Evolutionary conservation across 192 early-diverging fungal species (phyloP), one percentile per base, ranked within the genome.

Genomic region (Coemansia sp.): DNA sequence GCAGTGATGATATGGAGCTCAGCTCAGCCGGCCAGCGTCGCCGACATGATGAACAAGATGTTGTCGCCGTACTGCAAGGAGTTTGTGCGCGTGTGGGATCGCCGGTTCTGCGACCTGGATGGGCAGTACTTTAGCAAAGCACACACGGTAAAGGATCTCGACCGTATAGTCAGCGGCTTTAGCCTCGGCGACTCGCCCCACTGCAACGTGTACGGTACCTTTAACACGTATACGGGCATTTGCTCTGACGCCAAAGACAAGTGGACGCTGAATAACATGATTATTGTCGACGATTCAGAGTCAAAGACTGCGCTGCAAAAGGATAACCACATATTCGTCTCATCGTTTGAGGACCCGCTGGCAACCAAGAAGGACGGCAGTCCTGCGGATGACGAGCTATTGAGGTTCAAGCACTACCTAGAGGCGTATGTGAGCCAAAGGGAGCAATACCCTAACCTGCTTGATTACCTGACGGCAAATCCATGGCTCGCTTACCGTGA

Each of bases 1-100:
- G 69, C 74, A 3, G 89, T 92, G 17, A 87, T 90, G 86, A 68
- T 92, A 5, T 92, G 91, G 91, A 88, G 87, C 55, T 88, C 88
- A 6, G 88, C 91, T 0, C 79, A 83, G 17, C 75, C 74, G 2
- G 21, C 31, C 0, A 90, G 78, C 41, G 85, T 92, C 1, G 16
- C 71, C 4, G 77, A 63, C 11, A 91, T 91, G 87, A 41, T 88
- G n/a, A 35, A 55, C 5, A 19, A 39, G 9, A 21, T 72, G 37
- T 83, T 91, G 68, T 67, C 57, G 1, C 57, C 66, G 1, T 26
- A 82, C 21, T 38, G 64, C 2, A 59, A 68, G 10, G 21, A 61
- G n/a, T 78, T 84, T 19, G 67, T 82, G 14, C 71, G 83, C 17
- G 74, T 85, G n/a, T 92, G 90, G 90, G 82, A 77, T 29, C 82